Percentiles rank a stretch among this genome's conserved stretches.
Conservation (phyloP, 2,329 filamentous ascomycete genomes). For the Neopestalotiopsis sp. region DNA sequence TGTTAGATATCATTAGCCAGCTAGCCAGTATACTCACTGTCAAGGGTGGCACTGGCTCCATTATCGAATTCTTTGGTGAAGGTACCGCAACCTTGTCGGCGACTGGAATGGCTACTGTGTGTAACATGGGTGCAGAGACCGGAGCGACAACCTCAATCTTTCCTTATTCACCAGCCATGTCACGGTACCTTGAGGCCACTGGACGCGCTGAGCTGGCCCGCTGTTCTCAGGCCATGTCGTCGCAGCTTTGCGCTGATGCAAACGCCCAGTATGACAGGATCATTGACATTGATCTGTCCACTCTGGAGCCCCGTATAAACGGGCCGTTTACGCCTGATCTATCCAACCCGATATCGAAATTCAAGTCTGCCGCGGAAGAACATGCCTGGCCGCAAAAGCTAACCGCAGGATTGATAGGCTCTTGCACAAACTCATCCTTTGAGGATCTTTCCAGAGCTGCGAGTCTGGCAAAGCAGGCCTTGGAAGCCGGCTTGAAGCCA, state of each 20-base stretch:
- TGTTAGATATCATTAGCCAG: constrained; percentile 81
- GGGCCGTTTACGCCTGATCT: constrained; percentile 98
- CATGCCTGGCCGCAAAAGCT: constrained; percentile 97
- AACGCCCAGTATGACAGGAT: constrained; percentile 94
- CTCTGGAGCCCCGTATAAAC: constrained; percentile 98
- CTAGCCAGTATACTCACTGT: constrained; percentile 91
- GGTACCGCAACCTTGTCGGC: constrained; percentile 88
- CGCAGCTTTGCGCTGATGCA: constrained; percentile 82
- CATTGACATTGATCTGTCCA: constrained; percentile 92
- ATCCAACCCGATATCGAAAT: constrained; percentile 96
- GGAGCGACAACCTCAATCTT: constrained; percentile 96
- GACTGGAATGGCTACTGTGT: constrained; percentile 91
- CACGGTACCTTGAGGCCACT: constrained; percentile 85
- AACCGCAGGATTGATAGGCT: constrained; percentile 96
- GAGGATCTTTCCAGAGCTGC: constrained; percentile 94
- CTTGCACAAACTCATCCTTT: constrained; percentile 90
- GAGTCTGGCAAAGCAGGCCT: constrained; percentile 87
- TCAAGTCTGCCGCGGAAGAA: constrained; percentile 89
- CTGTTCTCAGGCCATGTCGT: constrained; percentile 65
- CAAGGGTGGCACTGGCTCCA: constrained; percentile 88
- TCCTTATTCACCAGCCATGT: constrained; percentile 84
- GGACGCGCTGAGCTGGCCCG: constrained; percentile 73
- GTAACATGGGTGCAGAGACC: constrained; percentile 90
- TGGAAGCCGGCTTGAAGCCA: constrained; percentile 90
- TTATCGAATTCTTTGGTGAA: constrained; percentile 92